A percentile compares a stretch with the other conserved stretches of the same genome.
Conservation (phyloP, 371 early-diverging fungal species). For the Mucor irregularis region DNA sequence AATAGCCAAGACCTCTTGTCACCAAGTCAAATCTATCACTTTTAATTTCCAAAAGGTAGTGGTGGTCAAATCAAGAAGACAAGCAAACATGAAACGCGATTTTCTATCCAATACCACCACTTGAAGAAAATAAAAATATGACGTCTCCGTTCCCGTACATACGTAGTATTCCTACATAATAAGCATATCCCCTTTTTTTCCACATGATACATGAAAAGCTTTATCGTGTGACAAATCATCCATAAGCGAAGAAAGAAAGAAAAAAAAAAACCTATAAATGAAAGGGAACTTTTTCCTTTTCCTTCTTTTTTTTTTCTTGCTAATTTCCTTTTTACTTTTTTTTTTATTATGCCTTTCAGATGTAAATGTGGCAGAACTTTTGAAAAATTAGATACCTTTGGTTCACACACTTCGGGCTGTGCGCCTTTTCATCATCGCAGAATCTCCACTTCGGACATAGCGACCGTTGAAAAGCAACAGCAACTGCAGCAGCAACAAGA, state of each 20-base stretch:
- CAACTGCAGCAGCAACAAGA: too few species aligned
- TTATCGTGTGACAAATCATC: not conserved
- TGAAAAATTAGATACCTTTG: conserved; percentile 51
- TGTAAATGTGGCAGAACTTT: conserved; percentile 56
- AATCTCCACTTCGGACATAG: conserved; percentile 20
- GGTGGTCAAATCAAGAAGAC: conserved; percentile 7
- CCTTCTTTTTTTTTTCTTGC: conserved; percentile 13
- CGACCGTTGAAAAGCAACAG: too few species aligned
- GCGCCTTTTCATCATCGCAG: conserved; percentile 49
- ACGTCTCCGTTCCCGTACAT: too few species aligned
- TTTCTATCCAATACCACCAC: not conserved
- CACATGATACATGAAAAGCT: not conserved
- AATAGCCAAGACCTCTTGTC: not conserved
- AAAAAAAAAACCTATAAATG: not conserved
- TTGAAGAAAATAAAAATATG: not conserved
- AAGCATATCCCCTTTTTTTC: too few species aligned
- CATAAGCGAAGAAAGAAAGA: too few species aligned
- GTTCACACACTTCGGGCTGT: conserved; percentile 50
- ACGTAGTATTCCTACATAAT: too few species aligned
- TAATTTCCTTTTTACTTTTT: conserved; percentile 12
- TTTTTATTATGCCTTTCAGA: conserved; percentile 47
- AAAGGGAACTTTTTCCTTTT: not conserved
- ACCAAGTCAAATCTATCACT: not conserved
- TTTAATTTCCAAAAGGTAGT: conserved; percentile 4
- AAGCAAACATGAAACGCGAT: conserved; percentile 15